Percentiles rank a stretch among this genome's conserved stretches.
Evolutionary conservation across 129 eudicot genomes (phyloP).

Genomic region (Oenanthe sinensis): DNA sequence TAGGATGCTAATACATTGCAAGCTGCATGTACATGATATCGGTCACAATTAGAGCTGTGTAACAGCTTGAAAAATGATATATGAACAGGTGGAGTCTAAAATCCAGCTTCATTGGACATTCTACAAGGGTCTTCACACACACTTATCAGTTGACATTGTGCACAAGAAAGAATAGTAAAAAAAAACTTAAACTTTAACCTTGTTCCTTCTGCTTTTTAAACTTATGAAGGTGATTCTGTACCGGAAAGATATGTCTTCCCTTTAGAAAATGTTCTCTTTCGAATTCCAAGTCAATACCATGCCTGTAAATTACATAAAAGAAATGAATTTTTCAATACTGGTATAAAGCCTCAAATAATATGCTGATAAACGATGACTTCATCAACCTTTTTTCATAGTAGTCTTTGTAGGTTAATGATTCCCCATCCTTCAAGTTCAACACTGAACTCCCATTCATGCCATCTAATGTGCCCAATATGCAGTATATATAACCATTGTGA

Average conservation of each 20-base stretch:
- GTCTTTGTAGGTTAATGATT: conserved; percentile 29
- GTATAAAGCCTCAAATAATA: neutral
- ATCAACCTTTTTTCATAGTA: conserved; percentile 42
- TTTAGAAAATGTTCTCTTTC: conserved; percentile 40
- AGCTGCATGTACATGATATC: neutral
- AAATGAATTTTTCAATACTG: neutral
- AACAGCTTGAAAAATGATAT: neutral
- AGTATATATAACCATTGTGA: conserved; percentile 55
- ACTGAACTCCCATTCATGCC: conserved; percentile 41
- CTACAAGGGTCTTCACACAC: neutral
- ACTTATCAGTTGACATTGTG: neutral
- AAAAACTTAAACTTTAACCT: conserved; percentile 30
- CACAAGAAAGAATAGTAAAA: neutral
- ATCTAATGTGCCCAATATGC: conserved; percentile 31
- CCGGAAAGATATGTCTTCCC: conserved; percentile 44
- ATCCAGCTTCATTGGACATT: neutral
- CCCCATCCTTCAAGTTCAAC: conserved; percentile 30
- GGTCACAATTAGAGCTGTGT: neutral
- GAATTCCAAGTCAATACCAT: conserved; percentile 36
- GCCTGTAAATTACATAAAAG: conserved; percentile 26
- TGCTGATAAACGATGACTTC: neutral
- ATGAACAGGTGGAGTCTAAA: neutral
- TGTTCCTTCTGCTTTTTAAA: conserved; percentile 34
- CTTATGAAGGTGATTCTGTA: conserved; percentile 49
- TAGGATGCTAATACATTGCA: neutral